These are phyloP conservation scores for Solanum lycopersicoides DNA, from an alignment of 257 asterid genomes.

Conservation along the genomic window DNA sequence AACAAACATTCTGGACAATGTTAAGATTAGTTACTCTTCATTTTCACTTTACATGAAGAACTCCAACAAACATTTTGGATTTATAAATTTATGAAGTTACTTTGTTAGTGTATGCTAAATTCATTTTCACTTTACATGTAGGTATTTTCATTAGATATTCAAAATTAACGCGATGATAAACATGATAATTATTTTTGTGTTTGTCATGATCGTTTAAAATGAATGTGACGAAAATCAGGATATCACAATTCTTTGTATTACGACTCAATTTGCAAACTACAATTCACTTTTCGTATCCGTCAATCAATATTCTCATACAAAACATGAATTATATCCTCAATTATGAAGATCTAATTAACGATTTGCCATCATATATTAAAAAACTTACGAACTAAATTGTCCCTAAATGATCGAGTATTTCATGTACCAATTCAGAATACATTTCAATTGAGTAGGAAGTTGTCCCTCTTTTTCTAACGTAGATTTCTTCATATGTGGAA, in stretches of 20 bases:
- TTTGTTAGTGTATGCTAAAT: too few species aligned
- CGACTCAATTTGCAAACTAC: not conserved
- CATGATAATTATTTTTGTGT: too few species aligned
- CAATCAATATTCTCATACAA: not conserved
- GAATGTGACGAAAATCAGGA: not conserved
- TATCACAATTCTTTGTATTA: not conserved
- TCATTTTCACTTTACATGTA: too few species aligned
- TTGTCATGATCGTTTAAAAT: not conserved
- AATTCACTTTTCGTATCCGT: not conserved
- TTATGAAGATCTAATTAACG: not conserved
- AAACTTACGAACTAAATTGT: not conserved
- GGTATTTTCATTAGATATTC: not conserved
- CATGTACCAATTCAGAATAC: not conserved
- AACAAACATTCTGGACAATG: not conserved
- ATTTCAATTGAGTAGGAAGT: not conserved
- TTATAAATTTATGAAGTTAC: too few species aligned
- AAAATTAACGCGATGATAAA: not conserved
- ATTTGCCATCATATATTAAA: not conserved
- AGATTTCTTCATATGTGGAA: not conserved
- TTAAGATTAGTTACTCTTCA: not conserved
- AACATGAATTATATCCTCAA: not conserved
- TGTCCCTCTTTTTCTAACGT: not conserved
- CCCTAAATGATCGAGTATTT: not conserved
- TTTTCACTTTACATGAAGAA: not conserved
- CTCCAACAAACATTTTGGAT: not conserved